Percentiles rank a stretch among this genome's conserved stretches.
Evolutionary conservation across 768 basidiomycete species (phyloP).

Genomic region (Tricholoma sp.): DNA sequence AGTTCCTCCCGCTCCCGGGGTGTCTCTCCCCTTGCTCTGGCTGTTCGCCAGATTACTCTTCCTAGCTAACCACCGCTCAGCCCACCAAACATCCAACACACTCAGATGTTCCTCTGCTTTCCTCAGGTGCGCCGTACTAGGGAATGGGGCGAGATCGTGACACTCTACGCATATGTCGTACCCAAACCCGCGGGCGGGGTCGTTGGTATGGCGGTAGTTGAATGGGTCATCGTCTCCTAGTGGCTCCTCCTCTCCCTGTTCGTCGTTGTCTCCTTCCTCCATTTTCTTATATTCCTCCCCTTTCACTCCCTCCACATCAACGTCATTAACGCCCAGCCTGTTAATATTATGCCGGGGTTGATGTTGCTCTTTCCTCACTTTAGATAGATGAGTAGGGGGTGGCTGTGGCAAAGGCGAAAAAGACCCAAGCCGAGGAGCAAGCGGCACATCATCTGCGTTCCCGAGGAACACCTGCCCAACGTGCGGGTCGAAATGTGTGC

Average conservation of each 20-base stretch:
- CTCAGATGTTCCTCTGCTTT: constrained; percentile 73
- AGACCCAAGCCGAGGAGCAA: constrained; percentile 26
- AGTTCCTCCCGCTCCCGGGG: constrained; percentile 3
- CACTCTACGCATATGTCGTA: constrained; percentile 89
- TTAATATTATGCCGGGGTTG: too few relatives aligned
- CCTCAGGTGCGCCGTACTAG: constrained; percentile 57
- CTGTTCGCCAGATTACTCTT: not conserved
- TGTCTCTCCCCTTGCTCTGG: constrained; percentile 13
- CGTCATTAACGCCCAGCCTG: too few relatives aligned
- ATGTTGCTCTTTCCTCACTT: too few relatives aligned
- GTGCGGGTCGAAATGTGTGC: constrained; percentile 46
- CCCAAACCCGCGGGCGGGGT: constrained; percentile 49
- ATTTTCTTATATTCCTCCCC: not conserved
- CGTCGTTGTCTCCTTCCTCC: not conserved
- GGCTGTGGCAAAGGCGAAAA: constrained; percentile 12
- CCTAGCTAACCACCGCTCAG: constrained; percentile 28
- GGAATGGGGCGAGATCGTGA: constrained; percentile 75
- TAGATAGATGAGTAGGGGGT: too few relatives aligned
- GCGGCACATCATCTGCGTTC: constrained; percentile 77
- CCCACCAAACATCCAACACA: constrained; percentile 65
- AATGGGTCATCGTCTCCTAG: constrained; percentile 35
- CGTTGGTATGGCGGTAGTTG: constrained; percentile 36
- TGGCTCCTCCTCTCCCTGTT: not conserved
- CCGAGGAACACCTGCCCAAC: constrained; percentile 75
- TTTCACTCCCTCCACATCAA: too few relatives aligned